phyloP scores from a whole-genome alignment of 75 land plant species.

The Chamaecyparis obtusa region DNA sequence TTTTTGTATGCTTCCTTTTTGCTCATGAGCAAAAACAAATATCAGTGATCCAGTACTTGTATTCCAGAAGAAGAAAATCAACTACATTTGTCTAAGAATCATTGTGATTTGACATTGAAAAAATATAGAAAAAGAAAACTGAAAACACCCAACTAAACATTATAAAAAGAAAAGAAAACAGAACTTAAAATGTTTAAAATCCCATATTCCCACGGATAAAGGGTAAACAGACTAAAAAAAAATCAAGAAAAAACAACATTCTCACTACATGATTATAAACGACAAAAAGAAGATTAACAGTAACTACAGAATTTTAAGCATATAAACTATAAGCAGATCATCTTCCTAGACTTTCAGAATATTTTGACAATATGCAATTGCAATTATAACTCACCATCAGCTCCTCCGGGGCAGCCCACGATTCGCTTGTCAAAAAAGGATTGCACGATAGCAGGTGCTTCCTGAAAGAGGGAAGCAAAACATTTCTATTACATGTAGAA shows the following conservation, averaged over 20 bases:
- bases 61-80: neutral
- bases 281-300: neutral
- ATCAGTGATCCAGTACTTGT: neutral
- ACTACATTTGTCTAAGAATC: neutral
- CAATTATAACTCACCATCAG: slow-evolving; percentile 58
- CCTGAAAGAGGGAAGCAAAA: slow-evolving; percentile 40
- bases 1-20: neutral
- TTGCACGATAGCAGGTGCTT: slow-evolving; percentile 78
- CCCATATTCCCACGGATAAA: neutral
- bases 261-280: neutral
- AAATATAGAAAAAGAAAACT: neutral
- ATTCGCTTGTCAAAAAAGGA: slow-evolving; percentile 77
- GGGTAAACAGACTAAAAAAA: neutral
- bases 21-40: neutral
- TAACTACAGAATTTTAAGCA: slow-evolving; percentile 4
- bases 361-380: neutral
- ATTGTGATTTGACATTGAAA: neutral
- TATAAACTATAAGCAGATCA: neutral
- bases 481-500: neutral
- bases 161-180: too few species aligned
- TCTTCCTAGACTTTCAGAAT: neutral
- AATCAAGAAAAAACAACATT: neutral
- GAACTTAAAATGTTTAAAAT: neutral
- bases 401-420: slow-evolving; percentile 91
- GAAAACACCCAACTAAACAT: neutral